Evolutionary conservation across 768 basidiomycete species (phyloP).

Genomic region (Trametes punicea): DNA sequence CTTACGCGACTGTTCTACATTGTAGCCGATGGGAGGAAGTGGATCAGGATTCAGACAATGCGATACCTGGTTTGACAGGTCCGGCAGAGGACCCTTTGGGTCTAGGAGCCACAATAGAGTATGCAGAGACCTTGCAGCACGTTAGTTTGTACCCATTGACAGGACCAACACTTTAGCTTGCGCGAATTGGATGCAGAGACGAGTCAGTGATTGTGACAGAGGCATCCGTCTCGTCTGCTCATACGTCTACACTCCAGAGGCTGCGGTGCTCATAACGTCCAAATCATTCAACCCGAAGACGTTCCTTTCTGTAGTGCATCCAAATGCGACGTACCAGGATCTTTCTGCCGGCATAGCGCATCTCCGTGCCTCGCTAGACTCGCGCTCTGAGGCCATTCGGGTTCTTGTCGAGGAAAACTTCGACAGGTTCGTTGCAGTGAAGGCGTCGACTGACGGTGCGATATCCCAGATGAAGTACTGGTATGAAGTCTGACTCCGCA

Average conservation of each 20-base stretch:
- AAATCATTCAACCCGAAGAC: constrained; percentile 96
- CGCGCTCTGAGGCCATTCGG: constrained; percentile 90
- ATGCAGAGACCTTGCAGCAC: constrained; percentile 25
- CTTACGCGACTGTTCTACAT: neutral
- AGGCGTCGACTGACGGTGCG: constrained; percentile 92
- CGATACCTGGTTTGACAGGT: constrained; percentile 67
- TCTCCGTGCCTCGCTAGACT: constrained; percentile 77
- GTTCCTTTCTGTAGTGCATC: constrained; percentile 88
- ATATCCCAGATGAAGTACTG: neutral
- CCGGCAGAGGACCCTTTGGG: constrained; percentile 73
- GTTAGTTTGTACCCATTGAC: neutral
- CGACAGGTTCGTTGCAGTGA: constrained; percentile 95
- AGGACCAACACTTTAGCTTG: constrained; percentile 38
- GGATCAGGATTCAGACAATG: constrained; percentile 79
- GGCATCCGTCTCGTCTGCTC: neutral
- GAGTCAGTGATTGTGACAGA: constrained; percentile 48
- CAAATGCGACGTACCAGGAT: constrained; percentile 93
- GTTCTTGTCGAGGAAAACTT: constrained; percentile 97
- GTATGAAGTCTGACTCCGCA: neutral
- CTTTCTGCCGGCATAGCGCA: constrained; percentile 73
- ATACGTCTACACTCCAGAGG: constrained; percentile 44
- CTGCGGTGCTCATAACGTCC: constrained; percentile 79
- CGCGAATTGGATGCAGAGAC: constrained; percentile 74
- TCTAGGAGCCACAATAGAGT: constrained; percentile 63
- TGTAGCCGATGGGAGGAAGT: constrained; percentile 85